Base-by-base conservation (phyloP, 164 flowering plant genomes). In the Liriodendron chinense region DNA sequence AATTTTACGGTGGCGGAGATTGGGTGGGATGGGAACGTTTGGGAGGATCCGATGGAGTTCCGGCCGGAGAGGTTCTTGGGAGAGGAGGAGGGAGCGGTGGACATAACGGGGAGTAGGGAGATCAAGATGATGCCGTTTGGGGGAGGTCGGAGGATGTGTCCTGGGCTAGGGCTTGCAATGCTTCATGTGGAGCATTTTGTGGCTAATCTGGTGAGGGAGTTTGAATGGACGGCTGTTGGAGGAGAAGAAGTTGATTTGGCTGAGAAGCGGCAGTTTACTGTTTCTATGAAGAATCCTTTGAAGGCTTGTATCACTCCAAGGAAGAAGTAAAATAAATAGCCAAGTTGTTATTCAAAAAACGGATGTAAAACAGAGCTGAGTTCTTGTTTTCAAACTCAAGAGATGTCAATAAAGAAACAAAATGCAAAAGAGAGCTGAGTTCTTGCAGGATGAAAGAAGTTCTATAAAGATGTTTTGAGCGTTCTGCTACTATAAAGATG, bases 71-170 rank as follows among this genome's bases (percentile, higher is more conserved):
- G 78, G 49, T 76, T 76, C 21, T 43, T 81, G 25, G 74, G 73
- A 1, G 47, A 34, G 3, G 64, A 66, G 43, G 80, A n/a, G 49
- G 82, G 6, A 48, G 84, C 49, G 18, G 72, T 20, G 25, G 89
- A 85, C 34, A 57, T 85, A 2, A 83, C 81, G 0, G 86, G 89
- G 25, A 81, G 77, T 28, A 81, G 59, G 65, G 89, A 81, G 80
- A 81, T 87, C 3, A 87, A 84, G 77, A 85, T 87, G 89, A 85
- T 87, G 83, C 87, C 89, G 0, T 87, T 87, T 65, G 89, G 89
- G 2, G 89, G 70, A 0, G 81, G 83, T 28, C 75, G 83, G 65
- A 78, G 84, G 69, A 79, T 82, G 0, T 79, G 82, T 63, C 84
- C 84, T 6, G 84, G 75, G 1, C 8, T 63, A 48, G 80, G 74